Evolutionary conservation across 1,139 yeast genomes (phyloP).

Genomic region (Debaryomyces psychrophilus): DNA sequence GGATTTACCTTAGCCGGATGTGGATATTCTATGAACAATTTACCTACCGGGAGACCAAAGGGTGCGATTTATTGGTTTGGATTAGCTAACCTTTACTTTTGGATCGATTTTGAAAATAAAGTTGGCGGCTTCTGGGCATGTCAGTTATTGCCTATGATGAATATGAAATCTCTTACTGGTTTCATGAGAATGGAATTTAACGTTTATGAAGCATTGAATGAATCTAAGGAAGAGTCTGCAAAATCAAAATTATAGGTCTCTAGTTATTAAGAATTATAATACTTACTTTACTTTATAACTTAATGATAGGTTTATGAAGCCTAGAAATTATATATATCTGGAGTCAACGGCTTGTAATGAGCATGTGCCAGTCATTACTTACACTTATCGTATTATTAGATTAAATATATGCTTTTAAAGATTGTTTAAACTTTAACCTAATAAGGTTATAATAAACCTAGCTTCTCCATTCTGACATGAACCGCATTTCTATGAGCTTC

Average conservation of each 20-base stretch:
- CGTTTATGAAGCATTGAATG: slow-evolving; percentile 21
- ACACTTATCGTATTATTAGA: background rate
- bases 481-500: slow-evolving; percentile 98
- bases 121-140: slow-evolving; percentile 49
- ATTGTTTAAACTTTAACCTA: background rate
- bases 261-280: no score
- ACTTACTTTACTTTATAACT: no score
- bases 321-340: no score
- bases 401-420: background rate
- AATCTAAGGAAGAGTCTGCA: slow-evolving; percentile 6
- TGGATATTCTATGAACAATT: slow-evolving; percentile 56
- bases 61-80: slow-evolving; percentile 51
- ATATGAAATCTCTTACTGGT: slow-evolving; percentile 19
- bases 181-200: slow-evolving; percentile 22
- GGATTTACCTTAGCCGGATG: slow-evolving; percentile 81
- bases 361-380: background rate
- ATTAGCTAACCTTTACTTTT: slow-evolving; percentile 47
- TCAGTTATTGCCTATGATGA: slow-evolving; percentile 39
- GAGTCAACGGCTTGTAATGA: no score
- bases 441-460: slow-evolving; percentile 45
- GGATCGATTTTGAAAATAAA: slow-evolving; percentile 48
- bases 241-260: background rate
- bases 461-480: slow-evolving; percentile 84
- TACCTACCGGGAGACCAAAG: slow-evolving; percentile 44
- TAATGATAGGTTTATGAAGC: no score